Evolutionary conservation across 768 basidiomycete species (phyloP).

Genomic region (Psilocybe subaeruginosa): DNA sequence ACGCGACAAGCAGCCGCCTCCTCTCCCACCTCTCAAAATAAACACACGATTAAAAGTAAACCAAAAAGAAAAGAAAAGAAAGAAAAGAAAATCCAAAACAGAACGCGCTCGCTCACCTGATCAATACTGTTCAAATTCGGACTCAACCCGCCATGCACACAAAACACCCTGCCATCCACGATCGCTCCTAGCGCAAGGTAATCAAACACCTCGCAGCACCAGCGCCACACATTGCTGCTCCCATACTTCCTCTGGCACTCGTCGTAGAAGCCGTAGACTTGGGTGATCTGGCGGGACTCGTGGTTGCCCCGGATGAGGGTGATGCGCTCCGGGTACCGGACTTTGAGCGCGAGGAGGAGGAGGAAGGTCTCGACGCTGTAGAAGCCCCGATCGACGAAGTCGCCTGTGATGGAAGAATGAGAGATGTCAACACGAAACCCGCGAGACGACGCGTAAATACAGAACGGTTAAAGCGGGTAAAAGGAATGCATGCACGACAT

Average conservation of each 20-base stretch:
- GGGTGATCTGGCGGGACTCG: constrained; percentile 96
- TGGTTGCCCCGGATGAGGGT: constrained; percentile 98
- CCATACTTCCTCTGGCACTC: constrained; percentile 98
- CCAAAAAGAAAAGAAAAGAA: constrained; percentile 3
- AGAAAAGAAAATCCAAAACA: not conserved
- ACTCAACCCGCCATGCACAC: constrained; percentile 95
- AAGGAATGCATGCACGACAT: too few relatives aligned
- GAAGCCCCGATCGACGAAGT: constrained; percentile 98
- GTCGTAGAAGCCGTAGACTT: constrained; percentile 94
- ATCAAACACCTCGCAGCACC: constrained; percentile 99
- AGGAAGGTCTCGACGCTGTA: constrained; percentile 97
- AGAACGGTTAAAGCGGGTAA: not conserved
- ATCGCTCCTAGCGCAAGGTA: constrained; percentile 93
- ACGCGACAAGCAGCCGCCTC: not conserved
- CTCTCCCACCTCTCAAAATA: too few relatives aligned
- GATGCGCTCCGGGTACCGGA: constrained; percentile 96
- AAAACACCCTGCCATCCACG: constrained; percentile 97
- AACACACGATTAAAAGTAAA: not conserved
- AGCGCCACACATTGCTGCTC: constrained; percentile 92
- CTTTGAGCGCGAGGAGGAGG: constrained; percentile 92
- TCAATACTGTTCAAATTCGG: constrained; percentile 86
- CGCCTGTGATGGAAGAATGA: constrained; percentile 55
- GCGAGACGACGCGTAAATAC: not conserved
- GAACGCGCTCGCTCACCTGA: constrained; percentile 58
- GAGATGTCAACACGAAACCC: constrained; percentile 2